A percentile compares a stretch with the other conserved stretches of the same genome.
Evolutionary conservation across 2,329 filamentous ascomycete species (phyloP).

Genomic region (Neonectria neomacrospora): DNA sequence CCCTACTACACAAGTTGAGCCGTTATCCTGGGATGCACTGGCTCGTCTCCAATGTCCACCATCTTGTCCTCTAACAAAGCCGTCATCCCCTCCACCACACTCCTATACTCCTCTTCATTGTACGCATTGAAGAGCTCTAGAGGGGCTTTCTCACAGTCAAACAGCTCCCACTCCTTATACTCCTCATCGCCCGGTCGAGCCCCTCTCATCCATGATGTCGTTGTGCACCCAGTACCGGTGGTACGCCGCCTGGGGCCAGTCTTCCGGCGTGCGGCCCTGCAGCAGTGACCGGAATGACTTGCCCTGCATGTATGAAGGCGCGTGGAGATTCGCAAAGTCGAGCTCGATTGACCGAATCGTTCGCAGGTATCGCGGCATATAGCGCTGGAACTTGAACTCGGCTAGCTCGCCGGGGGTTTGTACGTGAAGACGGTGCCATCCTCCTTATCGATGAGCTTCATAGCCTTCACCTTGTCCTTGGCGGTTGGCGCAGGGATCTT

Average conservation of each 20-base stretch:
- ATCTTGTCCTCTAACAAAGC: conserved; percentile 59
- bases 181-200: conserved; percentile 53
- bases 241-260: conserved; percentile 64
- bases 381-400: conserved; percentile 66
- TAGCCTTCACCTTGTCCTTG: conserved; percentile 26
- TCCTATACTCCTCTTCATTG: conserved; percentile 49
- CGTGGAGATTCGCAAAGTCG: conserved; percentile 54
- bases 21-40: conserved; percentile 42
- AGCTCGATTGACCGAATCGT: conserved; percentile 64
- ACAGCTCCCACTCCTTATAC: conserved; percentile 64
- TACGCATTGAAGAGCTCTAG: conserved; percentile 62
- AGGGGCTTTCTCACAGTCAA: conserved; percentile 62
- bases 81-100: conserved; percentile 55
- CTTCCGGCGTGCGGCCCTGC: conserved; percentile 49
- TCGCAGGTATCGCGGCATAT: conserved; percentile 66
- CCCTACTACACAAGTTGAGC: background rate
- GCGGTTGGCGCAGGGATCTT: conserved; percentile 40
- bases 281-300: conserved; percentile 55
- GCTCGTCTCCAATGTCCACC: conserved; percentile 62
- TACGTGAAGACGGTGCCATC: conserved; percentile 58
- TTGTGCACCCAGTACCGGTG: conserved; percentile 68
- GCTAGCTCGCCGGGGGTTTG: conserved; percentile 53
- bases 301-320: conserved; percentile 64
- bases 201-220: conserved; percentile 58
- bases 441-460: conserved; percentile 57